These are phyloP conservation scores for Aspergillus kassunensis DNA, from an alignment of 495 filamentous ascomycete genomes.

Conservation along the genomic window DNA sequence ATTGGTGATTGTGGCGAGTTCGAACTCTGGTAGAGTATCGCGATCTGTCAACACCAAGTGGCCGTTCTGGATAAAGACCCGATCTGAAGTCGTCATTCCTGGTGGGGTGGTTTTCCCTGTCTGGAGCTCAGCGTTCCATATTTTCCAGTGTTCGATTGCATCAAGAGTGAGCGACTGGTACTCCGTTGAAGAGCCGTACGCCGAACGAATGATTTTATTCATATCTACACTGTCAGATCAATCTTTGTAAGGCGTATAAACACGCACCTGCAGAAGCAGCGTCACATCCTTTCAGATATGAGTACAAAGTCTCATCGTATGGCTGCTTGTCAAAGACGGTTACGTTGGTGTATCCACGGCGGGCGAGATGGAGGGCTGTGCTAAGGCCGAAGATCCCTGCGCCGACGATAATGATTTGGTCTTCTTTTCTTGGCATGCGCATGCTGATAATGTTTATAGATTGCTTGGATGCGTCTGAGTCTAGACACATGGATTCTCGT, in stretches of 20 bases:
- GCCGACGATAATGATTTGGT: neutral
- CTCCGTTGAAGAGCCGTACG: conserved; percentile 28
- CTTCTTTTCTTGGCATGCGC: too few species aligned
- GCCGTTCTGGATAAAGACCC: conserved; percentile 34
- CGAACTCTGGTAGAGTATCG: conserved; percentile 24
- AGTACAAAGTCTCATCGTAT: too few species aligned
- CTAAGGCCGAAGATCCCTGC: neutral
- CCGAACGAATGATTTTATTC: too few species aligned
- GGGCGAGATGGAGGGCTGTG: neutral
- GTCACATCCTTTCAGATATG: too few species aligned
- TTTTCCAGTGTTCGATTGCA: conserved; percentile 32
- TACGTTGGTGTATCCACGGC: neutral
- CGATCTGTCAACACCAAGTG: conserved; percentile 19
- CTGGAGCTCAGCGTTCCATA: conserved; percentile 38
- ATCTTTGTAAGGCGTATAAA: too few species aligned
- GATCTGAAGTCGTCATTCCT: conserved; percentile 24
- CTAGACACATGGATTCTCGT: too few species aligned
- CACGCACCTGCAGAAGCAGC: too few species aligned
- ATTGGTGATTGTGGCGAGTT: conserved; percentile 28
- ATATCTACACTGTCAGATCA: too few species aligned
- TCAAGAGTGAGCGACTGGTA: conserved; percentile 44
- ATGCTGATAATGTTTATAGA: too few species aligned
- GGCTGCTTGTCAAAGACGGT: too few species aligned
- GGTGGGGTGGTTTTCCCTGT: conserved; percentile 23
- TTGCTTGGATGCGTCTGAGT: too few species aligned